phyloP scores from a whole-genome alignment of 306 rosid species.

The Hippophae gyantsensis region DNA sequence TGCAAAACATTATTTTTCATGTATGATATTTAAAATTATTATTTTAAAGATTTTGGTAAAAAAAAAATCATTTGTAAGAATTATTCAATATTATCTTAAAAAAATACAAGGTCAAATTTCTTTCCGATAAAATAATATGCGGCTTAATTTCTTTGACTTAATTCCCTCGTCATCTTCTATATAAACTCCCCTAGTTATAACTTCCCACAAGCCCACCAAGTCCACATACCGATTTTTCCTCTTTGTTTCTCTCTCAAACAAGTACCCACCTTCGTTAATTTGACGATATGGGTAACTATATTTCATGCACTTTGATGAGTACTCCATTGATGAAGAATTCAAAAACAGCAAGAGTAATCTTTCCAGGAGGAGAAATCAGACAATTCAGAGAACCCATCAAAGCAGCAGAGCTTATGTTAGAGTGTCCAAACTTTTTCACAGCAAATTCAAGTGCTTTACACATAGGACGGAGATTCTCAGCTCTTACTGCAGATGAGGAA shows the following conservation, averaged over 20 bases:
- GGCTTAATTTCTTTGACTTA: too few relatives aligned
- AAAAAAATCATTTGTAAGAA: too few relatives aligned
- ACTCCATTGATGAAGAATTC: constrained; percentile 56
- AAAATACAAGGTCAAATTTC: too few relatives aligned
- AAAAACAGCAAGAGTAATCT: constrained; percentile 50
- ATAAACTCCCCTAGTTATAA: background rate
- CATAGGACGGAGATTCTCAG: constrained; percentile 58
- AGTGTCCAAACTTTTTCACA: constrained; percentile 46
- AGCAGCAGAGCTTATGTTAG: constrained; percentile 91
- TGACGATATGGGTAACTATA: constrained; percentile 57
- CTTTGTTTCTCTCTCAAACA: too few relatives aligned
- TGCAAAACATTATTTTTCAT: too few relatives aligned
- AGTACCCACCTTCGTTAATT: too few relatives aligned
- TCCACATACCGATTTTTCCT: too few relatives aligned
- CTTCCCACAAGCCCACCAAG: constrained; percentile 7
- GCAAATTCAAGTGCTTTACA: constrained; percentile 54
- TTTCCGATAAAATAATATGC: too few relatives aligned
- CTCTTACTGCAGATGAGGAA: constrained; percentile 74
- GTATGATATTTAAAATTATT: too few relatives aligned
- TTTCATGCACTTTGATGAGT: constrained; percentile 50
- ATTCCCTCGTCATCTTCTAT: background rate
- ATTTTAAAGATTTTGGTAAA: too few relatives aligned
- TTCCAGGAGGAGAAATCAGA: constrained; percentile 68
- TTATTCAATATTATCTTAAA: too few relatives aligned
- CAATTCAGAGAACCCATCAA: constrained; percentile 45